Percentiles rank a stretch among this genome's conserved stretches.
Evolutionary conservation across 2,329 filamentous ascomycete species (phyloP).

Genomic region (Lithohypha guttulata): DNA sequence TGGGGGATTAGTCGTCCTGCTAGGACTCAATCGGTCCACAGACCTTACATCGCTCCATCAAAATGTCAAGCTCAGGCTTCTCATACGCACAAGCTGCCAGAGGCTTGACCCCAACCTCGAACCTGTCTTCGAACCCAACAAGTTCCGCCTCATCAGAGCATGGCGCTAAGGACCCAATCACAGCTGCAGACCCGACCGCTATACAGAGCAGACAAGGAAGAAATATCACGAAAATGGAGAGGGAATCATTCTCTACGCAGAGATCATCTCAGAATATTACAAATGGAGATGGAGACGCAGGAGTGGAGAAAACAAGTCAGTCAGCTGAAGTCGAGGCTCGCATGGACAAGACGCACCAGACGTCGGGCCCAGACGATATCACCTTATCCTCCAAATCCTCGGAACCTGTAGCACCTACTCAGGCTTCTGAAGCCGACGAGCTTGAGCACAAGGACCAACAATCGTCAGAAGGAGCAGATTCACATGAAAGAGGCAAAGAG

Average conservation of each 20-base stretch:
- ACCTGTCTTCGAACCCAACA: conserved; percentile 27
- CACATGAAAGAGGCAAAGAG: conserved; percentile 42
- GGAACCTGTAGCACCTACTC: too few species aligned
- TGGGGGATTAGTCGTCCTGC: conserved; percentile 3
- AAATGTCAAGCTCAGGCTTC: conserved; percentile 37
- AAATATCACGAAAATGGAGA: background rate
- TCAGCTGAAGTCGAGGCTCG: background rate
- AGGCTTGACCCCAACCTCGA: conserved; percentile 50
- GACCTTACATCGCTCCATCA: background rate
- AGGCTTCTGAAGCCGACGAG: too few species aligned
- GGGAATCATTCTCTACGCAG: background rate
- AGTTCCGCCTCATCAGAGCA: conserved; percentile 23
- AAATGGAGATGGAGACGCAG: background rate
- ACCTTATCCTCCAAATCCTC: background rate
- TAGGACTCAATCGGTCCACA: background rate
- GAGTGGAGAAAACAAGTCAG: background rate
- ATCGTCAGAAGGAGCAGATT: conserved; percentile 29
- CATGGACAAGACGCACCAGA: background rate
- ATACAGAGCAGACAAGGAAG: background rate
- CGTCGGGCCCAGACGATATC: background rate
- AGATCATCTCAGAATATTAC: background rate
- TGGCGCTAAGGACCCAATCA: conserved; percentile 3
- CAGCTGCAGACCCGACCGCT: conserved; percentile 22
- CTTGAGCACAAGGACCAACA: background rate
- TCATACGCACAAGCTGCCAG: conserved; percentile 96